Evolutionary conservation across 2,329 filamentous ascomycete species (phyloP).

Genomic region (Trichoderma cornu-damae): DNA sequence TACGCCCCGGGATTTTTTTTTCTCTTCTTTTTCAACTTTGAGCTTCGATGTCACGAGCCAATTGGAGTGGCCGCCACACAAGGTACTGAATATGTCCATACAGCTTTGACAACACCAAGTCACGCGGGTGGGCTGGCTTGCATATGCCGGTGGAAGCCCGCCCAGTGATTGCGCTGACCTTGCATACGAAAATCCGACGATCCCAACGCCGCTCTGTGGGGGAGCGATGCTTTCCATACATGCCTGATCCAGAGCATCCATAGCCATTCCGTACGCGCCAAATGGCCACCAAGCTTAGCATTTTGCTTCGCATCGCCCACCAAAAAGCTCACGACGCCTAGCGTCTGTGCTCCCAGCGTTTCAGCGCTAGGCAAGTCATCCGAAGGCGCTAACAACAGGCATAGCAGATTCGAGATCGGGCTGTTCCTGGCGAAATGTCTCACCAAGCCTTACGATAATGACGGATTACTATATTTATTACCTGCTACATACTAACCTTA

Average conservation of each 20-base stretch:
- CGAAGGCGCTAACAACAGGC: constrained; percentile 13
- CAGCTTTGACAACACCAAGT: background rate
- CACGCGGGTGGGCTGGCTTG: constrained; percentile 7
- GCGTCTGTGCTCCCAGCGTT: constrained; percentile 17
- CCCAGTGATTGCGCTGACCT: background rate
- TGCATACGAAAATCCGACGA: background rate
- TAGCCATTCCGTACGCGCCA: background rate
- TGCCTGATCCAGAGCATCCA: background rate
- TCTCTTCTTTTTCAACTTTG: no score
- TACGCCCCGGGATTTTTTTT: no score
- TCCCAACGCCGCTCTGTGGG: background rate
- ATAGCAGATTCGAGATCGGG: constrained; percentile 15
- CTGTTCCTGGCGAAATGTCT: constrained; percentile 16
- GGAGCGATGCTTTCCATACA: background rate
- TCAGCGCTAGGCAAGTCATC: constrained; percentile 17
- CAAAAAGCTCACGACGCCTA: background rate
- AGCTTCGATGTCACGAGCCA: constrained; percentile 1
- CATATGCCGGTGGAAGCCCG: constrained; percentile 14
- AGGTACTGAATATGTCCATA: background rate
- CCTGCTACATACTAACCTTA: background rate
- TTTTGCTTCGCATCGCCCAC: background rate
- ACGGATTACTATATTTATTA: background rate
- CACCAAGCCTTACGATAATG: constrained; percentile 14
- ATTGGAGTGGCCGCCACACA: background rate
- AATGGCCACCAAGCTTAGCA: background rate